phyloP scores from a whole-genome alignment of 2,329 filamentous ascomycete genomes.

The Tolypocladium tundrense region DNA sequence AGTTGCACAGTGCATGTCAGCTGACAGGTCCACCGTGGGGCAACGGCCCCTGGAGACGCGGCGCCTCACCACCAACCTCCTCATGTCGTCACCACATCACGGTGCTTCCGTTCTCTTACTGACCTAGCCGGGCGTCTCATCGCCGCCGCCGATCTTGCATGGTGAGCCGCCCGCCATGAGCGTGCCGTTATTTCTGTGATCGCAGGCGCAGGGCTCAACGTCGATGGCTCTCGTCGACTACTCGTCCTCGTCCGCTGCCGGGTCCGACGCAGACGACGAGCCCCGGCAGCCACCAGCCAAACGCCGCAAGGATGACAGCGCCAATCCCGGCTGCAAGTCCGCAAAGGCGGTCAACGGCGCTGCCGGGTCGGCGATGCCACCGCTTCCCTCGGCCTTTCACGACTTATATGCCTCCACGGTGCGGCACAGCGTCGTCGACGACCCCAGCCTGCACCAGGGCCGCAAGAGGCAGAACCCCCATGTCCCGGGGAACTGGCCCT shows the following conservation, averaged over 20 bases:
- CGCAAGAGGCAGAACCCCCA: slow-evolving; percentile 76
- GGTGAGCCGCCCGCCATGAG: background rate
- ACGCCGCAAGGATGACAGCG: slow-evolving; percentile 2
- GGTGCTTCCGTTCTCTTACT: background rate
- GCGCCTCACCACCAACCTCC: background rate
- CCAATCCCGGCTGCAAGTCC: background rate
- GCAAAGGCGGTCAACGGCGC: background rate
- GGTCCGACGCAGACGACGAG: slow-evolving; percentile 12
- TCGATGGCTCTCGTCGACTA: slow-evolving; percentile 58
- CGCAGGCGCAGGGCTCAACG: background rate
- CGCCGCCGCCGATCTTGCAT: background rate
- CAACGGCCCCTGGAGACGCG: too few relatives aligned
- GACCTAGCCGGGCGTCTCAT: background rate
- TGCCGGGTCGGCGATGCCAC: slow-evolving; percentile 41
- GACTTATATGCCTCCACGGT: slow-evolving; percentile 81
- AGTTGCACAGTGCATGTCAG: too few relatives aligned
- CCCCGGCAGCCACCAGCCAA: slow-evolving; percentile 12
- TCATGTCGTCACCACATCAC: background rate
- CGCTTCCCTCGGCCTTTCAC: slow-evolving; percentile 71
- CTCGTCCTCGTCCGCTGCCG: slow-evolving; percentile 33
- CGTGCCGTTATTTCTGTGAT: background rate
- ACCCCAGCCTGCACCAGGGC: slow-evolving; percentile 76
- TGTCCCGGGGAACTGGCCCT: slow-evolving; percentile 82
- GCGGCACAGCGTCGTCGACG: slow-evolving; percentile 67
- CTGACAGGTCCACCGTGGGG: too few relatives aligned